Evolutionary conservation across 768 basidiomycete species (phyloP).

Genomic region (Pulveroboletus sp.): DNA sequence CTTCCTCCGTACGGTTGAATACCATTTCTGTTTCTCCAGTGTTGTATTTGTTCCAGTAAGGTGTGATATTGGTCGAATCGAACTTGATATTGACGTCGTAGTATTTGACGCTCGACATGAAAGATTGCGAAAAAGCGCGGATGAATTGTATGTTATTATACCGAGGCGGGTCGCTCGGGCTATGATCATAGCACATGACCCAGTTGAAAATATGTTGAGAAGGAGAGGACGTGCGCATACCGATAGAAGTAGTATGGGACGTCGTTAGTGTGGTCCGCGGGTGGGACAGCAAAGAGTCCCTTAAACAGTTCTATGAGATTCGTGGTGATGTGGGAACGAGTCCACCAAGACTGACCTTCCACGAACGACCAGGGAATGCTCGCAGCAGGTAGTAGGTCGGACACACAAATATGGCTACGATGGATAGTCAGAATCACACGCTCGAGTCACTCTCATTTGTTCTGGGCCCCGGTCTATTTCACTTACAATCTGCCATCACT

Average conservation of each 20-base stretch:
- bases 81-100: conserved; percentile 21
- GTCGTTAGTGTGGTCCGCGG: conserved; percentile 31
- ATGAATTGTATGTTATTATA: conserved; percentile 28
- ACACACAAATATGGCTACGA: conserved; percentile 33
- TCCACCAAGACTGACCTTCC: conserved; percentile 25
- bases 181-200: not conserved
- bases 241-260: conserved; percentile 38
- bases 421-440: not conserved
- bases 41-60: conserved; percentile 7
- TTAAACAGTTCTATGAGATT: not conserved
- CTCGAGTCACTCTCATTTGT: not conserved
- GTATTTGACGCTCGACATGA: conserved; percentile 21
- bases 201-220: not conserved
- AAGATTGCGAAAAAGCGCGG: conserved; percentile 24
- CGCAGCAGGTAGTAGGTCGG: conserved; percentile 31
- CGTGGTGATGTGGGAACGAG: conserved; percentile 12
- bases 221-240: not conserved
- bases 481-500: conserved; percentile 40
- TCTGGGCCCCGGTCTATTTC: not conserved
- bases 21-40: conserved; percentile 11
- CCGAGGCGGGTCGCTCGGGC: conserved; percentile 2
- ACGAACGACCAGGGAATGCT: conserved; percentile 29
- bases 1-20: conserved; percentile 10
- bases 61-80: conserved; percentile 15
- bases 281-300: conserved; percentile 31